Evolutionary conservation across 371 early-diverging fungal genomes (phyloP).

Genomic region (Mucor indicus): DNA sequence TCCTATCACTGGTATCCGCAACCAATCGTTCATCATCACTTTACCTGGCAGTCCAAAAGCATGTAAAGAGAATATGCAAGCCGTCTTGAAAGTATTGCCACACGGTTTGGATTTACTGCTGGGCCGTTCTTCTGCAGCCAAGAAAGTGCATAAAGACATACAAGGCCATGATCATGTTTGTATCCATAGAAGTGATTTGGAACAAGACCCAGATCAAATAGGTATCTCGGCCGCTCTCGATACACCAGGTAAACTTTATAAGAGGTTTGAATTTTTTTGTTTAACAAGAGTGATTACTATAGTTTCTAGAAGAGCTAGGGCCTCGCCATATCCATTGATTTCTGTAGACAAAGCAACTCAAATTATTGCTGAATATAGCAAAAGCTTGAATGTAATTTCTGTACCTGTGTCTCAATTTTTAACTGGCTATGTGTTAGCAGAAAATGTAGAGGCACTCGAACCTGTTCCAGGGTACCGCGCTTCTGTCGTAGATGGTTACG

Average conservation of each 20-base stretch:
- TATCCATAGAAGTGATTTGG: conserved; percentile 13
- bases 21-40: conserved; percentile 69
- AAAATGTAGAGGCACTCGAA: conserved; percentile 70
- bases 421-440: conserved; percentile 68
- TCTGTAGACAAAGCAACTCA: conserved; percentile 67
- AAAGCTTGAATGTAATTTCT: conserved; percentile 25
- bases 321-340: conserved; percentile 82
- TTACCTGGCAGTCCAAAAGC: conserved; percentile 91
- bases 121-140: conserved; percentile 37
- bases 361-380: conserved; percentile 46
- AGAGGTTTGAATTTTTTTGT: not conserved
- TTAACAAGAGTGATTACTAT: too few species aligned
- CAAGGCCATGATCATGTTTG: conserved; percentile 19
- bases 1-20: conserved; percentile 78
- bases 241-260: conserved; percentile 41
- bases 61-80: conserved; percentile 75
- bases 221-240: conserved; percentile 33
- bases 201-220: conserved; percentile 7
- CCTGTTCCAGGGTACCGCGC: conserved; percentile 86
- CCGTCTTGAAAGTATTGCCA: conserved; percentile 65
- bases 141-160: conserved; percentile 10
- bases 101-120: conserved; percentile 78
- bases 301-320: conserved; percentile 67
- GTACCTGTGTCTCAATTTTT: conserved; percentile 42
- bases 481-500: conserved; percentile 92